A percentile compares a stretch with the other conserved stretches of the same genome.
phyloP scores from a whole-genome alignment of 192 early-diverging fungal genomes.

The Coemansia sp. region DNA sequence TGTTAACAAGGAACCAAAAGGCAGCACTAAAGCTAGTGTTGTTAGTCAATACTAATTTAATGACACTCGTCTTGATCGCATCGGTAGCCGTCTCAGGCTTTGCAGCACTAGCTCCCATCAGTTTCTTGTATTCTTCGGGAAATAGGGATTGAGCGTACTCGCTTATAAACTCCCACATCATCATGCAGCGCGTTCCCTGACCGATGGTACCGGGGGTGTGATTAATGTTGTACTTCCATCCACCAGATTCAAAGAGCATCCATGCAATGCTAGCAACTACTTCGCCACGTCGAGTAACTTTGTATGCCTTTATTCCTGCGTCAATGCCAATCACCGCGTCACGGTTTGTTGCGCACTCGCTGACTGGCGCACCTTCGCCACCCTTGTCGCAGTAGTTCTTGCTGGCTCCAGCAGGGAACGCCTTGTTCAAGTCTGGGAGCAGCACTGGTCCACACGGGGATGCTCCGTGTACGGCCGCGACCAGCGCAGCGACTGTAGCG shows the following conservation, averaged over 20 bases:
- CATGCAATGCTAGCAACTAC: slow-evolving; percentile 31
- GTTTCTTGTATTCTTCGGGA: slow-evolving; percentile 12
- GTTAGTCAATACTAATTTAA: slow-evolving; percentile 28
- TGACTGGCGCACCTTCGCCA: not conserved
- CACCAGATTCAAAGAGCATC: slow-evolving; percentile 37
- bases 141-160: slow-evolving; percentile 33
- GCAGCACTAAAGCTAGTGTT: slow-evolving; percentile 37
- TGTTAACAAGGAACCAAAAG: slow-evolving; percentile 33
- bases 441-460: not conserved
- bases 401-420: not conserved
- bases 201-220: slow-evolving; percentile 12
- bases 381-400: not conserved
- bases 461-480: not conserved
- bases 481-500: not conserved
- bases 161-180: slow-evolving; percentile 26
- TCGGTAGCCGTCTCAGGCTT: slow-evolving; percentile 2
- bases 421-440: slow-evolving; percentile 3
- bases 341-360: slow-evolving; percentile 27
- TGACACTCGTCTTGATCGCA: slow-evolving; percentile 9
- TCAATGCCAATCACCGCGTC: slow-evolving; percentile 27
- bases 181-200: slow-evolving; percentile 42
- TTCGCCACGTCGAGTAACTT: slow-evolving; percentile 29
- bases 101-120: slow-evolving; percentile 1
- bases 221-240: slow-evolving; percentile 43
- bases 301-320: slow-evolving; percentile 26